Evolutionary conservation across 2,329 filamentous ascomycete genomes (phyloP).

Genomic region (Corynespora cassiicola): DNA sequence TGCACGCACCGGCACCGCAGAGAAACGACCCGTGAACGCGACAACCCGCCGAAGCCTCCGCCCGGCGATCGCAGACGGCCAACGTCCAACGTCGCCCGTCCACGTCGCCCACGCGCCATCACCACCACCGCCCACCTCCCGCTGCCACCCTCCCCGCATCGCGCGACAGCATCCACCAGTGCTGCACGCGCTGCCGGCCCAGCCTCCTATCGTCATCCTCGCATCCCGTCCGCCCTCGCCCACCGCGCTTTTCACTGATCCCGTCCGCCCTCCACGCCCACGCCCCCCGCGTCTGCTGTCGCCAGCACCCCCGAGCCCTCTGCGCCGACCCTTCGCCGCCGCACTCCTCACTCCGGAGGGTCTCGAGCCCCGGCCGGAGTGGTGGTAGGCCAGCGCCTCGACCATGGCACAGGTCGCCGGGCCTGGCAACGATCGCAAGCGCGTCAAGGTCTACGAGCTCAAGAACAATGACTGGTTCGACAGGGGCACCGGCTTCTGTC

Average conservation of each 20-base stretch:
- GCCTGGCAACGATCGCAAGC: slow-evolving; percentile 59
- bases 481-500: slow-evolving; percentile 94
- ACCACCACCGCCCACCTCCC: slow-evolving; percentile 2
- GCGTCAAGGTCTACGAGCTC: slow-evolving; percentile 99
- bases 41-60: slow-evolving; percentile 12
- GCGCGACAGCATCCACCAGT: not conserved
- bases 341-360: slow-evolving; percentile 44
- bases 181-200: slow-evolving; percentile 12
- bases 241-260: slow-evolving; percentile 17
- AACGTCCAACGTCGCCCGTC: no score
- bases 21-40: slow-evolving; percentile 13
- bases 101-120: slow-evolving; percentile 1
- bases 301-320: slow-evolving; percentile 20
- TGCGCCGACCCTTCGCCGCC: no score
- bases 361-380: slow-evolving; percentile 39
- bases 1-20: slow-evolving; percentile 12
- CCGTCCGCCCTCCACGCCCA: slow-evolving; percentile 20
- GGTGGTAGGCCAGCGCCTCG: slow-evolving; percentile 31
- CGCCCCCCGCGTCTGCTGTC: slow-evolving; percentile 18
- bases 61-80: no score
- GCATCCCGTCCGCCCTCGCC: slow-evolving; percentile 3
- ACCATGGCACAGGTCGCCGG: slow-evolving; percentile 50
- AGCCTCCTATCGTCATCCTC: slow-evolving; percentile 16
- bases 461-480: slow-evolving; percentile 99
- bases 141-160: slow-evolving; percentile 2